phyloP scores from a whole-genome alignment of 129 eudicot species.

The Smallanthus sonchifolius region DNA sequence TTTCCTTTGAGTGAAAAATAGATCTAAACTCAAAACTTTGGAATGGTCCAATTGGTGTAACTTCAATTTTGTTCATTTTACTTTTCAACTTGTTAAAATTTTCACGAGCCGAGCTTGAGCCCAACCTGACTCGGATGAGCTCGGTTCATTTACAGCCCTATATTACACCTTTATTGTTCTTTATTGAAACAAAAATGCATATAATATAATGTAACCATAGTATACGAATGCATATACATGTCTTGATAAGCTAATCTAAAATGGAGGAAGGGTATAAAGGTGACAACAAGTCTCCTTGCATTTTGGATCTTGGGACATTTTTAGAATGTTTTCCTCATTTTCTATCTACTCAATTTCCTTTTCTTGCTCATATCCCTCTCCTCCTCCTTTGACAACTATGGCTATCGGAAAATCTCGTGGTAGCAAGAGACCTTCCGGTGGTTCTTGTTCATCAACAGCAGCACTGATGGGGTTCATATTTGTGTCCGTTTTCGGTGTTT shows the following conservation, averaged over 20 bases:
- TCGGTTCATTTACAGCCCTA: no score
- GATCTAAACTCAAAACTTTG: no score
- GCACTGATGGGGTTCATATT: slow-evolving; percentile 40
- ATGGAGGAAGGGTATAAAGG: slow-evolving; percentile 15
- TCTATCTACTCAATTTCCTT: slow-evolving; percentile 17
- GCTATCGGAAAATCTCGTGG: slow-evolving; percentile 41
- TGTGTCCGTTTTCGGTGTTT: slow-evolving; percentile 50
- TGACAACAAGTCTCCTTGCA: slow-evolving; percentile 33
- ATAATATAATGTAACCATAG: neutral
- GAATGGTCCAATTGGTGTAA: no score
- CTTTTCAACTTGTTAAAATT: no score
- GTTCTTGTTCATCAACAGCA: slow-evolving; percentile 42
- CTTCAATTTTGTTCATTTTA: no score
- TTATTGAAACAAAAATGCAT: neutral
- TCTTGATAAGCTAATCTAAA: slow-evolving; percentile 3
- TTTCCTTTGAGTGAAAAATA: no score
- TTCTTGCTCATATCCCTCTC: slow-evolving; percentile 4
- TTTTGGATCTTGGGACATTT: slow-evolving; percentile 43
- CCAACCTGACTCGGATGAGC: no score
- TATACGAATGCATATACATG: neutral
- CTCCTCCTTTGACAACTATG: slow-evolving; percentile 24
- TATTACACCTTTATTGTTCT: neutral
- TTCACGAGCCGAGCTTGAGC: no score
- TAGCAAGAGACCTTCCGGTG: slow-evolving; percentile 43
- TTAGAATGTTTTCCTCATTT: slow-evolving; percentile 10